A percentile compares a stretch with the other conserved stretches of the same genome.
Conservation (phyloP, 192 early-diverging fungal genomes). For the Umbelopsis isabellina region DNA sequence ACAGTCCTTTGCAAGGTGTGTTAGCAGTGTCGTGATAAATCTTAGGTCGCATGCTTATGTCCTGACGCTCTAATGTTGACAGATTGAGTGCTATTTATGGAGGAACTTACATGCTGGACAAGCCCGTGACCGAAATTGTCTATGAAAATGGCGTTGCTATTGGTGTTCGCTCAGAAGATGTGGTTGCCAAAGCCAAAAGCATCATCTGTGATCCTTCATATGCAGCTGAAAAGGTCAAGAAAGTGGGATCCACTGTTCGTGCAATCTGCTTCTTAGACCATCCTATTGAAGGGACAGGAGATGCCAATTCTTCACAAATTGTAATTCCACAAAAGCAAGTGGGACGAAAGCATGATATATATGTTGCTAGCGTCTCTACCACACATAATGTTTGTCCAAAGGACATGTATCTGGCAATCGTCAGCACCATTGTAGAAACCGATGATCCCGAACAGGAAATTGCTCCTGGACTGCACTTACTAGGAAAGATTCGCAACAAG, state of each 20-base stretch:
- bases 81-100: slow-evolving; percentile 97
- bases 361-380: slow-evolving; percentile 87
- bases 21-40: no score
- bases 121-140: slow-evolving; percentile 88
- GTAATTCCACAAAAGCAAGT: slow-evolving; percentile 99
- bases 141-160: slow-evolving; percentile 79
- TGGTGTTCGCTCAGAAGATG: slow-evolving; percentile 88
- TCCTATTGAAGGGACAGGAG: slow-evolving; percentile 87
- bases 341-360: slow-evolving; percentile 93
- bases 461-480: slow-evolving; percentile 80
- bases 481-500: slow-evolving; percentile 91
- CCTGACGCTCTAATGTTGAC: slow-evolving; percentile 22
- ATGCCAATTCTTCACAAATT: slow-evolving; percentile 90
- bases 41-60: not conserved
- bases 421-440: slow-evolving; percentile 96
- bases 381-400: slow-evolving; percentile 91
- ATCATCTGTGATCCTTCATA: slow-evolving; percentile 99
- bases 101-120: slow-evolving; percentile 98
- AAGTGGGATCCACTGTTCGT: slow-evolving; percentile 88
- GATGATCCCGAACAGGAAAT: slow-evolving; percentile 88
- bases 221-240: slow-evolving; percentile 77
- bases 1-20: slow-evolving; percentile 95
- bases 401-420: slow-evolving; percentile 90
- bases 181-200: slow-evolving; percentile 78
- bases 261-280: slow-evolving; percentile 93